phyloP scores from a whole-genome alignment of 2,329 filamentous ascomycete species.

The Aspergillus udagawae region DNA sequence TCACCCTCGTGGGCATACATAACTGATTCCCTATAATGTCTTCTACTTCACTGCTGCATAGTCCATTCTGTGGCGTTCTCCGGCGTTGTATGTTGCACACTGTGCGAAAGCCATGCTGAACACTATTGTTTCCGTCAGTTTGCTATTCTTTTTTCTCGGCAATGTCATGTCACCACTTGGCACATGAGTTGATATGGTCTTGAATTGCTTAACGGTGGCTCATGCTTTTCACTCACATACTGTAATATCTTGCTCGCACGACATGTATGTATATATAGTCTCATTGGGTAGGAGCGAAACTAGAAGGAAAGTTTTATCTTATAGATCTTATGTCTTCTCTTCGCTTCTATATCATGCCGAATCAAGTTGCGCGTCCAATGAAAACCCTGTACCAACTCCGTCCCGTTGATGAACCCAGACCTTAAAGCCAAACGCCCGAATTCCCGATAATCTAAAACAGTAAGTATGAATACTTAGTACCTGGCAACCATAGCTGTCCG shows the following conservation, averaged over 20 bases:
- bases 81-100: neutral
- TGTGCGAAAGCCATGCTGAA: neutral
- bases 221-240: neutral
- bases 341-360: neutral
- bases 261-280: neutral
- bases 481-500: neutral
- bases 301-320: neutral
- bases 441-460: neutral
- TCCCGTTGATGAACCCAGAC: neutral
- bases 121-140: neutral
- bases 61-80: neutral
- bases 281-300: neutral
- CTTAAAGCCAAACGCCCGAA: neutral
- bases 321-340: neutral
- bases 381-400: neutral
- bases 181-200: neutral
- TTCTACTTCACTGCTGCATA: neutral
- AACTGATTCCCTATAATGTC: neutral
- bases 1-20: neutral
- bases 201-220: neutral
- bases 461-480: neutral
- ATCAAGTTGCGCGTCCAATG: neutral
- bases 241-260: neutral
- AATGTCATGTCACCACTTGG: neutral
- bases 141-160: neutral